phyloP scores from a whole-genome alignment of 2,329 filamentous ascomycete genomes.

The Neopestalotiopsis rosae region DNA sequence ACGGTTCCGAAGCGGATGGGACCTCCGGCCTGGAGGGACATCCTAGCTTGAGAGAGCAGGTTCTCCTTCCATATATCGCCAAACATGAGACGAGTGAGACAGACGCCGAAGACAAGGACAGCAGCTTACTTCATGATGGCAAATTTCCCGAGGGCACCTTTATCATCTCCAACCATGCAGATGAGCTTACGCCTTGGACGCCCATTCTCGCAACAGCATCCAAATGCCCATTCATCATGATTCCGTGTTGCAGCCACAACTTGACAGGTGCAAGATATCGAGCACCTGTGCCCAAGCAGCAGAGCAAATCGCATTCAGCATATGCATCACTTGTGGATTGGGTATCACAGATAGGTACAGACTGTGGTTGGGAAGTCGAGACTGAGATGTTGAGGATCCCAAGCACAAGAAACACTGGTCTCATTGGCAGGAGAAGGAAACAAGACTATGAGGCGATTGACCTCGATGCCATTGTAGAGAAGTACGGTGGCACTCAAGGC shows the following conservation, averaged over 20 bases:
- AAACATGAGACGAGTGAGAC: slow-evolving; percentile 21
- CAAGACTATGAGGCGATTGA: slow-evolving; percentile 39
- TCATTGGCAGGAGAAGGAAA: slow-evolving; percentile 68
- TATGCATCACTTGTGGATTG: slow-evolving; percentile 87
- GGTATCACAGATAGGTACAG: slow-evolving; percentile 70
- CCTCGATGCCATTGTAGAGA: slow-evolving; percentile 49
- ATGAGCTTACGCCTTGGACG: slow-evolving; percentile 96
- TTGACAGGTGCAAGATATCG: slow-evolving; percentile 79
- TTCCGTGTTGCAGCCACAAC: slow-evolving; percentile 93
- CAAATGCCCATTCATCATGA: slow-evolving; percentile 83
- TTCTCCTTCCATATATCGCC: slow-evolving; percentile 55
- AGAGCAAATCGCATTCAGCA: slow-evolving; percentile 64
- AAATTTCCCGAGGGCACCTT: slow-evolving; percentile 78
- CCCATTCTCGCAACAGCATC: slow-evolving; percentile 82
- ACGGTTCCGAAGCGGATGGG: slow-evolving; percentile 46
- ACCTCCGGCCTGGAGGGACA: slow-evolving; percentile 31
- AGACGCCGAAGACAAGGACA: slow-evolving; percentile 24
- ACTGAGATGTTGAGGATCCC: slow-evolving; percentile 89
- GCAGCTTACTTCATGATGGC: slow-evolving; percentile 58
- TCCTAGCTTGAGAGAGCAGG: slow-evolving; percentile 46
- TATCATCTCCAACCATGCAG: slow-evolving; percentile 95
- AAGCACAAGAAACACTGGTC: slow-evolving; percentile 83
- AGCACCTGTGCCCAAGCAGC: slow-evolving; percentile 61
- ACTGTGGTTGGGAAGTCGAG: slow-evolving; percentile 78
- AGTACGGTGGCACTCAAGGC: slow-evolving; percentile 61